Evolutionary conservation across 306 rosid species (phyloP).

Genomic region (Sesbania bispinosa): DNA sequence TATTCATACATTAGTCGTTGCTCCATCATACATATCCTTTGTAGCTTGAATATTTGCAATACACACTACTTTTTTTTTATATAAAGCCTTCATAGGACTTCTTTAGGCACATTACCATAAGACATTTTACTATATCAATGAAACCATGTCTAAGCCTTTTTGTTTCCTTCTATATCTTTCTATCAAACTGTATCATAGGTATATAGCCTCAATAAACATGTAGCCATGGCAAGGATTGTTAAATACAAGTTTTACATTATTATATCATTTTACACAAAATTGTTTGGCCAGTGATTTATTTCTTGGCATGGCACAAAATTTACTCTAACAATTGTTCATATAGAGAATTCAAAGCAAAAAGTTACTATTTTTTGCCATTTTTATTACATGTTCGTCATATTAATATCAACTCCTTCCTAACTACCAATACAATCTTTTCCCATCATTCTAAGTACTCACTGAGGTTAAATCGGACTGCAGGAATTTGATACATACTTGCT

Average conservation of each 20-base stretch:
- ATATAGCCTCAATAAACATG: neutral
- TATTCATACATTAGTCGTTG: no score
- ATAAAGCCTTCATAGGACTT: neutral
- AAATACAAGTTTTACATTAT: neutral
- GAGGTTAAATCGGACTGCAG: conserved; percentile 41
- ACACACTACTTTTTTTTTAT: neutral
- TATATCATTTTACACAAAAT: neutral
- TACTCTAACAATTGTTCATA: neutral
- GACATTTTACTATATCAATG: neutral
- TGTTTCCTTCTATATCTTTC: neutral
- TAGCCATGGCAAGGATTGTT: neutral
- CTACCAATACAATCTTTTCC: neutral
- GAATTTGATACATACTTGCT: conserved; percentile 88
- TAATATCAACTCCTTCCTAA: neutral
- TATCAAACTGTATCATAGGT: neutral
- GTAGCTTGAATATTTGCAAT: no score
- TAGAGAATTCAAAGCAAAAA: neutral
- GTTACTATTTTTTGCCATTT: neutral
- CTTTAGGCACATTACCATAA: neutral
- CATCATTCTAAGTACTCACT: neutral
- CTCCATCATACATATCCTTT: no score
- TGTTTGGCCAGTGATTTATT: no score
- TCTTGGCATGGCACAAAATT: neutral
- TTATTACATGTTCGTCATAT: neutral
- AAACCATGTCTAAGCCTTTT: neutral